Evolutionary conservation across 495 filamentous ascomycete species (phyloP).

Genomic region (Halenospora varia): DNA sequence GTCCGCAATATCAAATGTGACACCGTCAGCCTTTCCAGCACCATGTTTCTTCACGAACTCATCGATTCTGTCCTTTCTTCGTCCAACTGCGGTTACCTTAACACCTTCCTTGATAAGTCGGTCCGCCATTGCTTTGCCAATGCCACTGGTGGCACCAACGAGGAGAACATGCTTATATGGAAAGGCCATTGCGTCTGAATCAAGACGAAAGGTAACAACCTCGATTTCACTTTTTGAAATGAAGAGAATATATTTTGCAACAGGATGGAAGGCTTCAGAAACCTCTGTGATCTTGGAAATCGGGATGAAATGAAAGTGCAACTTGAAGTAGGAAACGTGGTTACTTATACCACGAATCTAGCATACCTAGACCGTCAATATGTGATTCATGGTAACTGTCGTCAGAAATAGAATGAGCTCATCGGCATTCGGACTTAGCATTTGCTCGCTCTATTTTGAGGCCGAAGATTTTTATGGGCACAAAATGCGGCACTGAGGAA

Average conservation of each 20-base stretch:
- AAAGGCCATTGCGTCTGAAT: conserved; percentile 15
- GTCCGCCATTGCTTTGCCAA: conserved; percentile 36
- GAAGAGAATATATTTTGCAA: too few relatives aligned
- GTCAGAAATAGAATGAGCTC: too few relatives aligned
- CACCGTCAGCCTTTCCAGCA: conserved; percentile 31
- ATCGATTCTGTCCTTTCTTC: conserved; percentile 53
- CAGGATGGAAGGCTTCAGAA: too few relatives aligned
- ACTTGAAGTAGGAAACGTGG: too few relatives aligned
- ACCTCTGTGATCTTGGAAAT: too few relatives aligned
- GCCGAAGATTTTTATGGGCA: too few relatives aligned
- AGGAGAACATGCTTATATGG: conserved; percentile 32
- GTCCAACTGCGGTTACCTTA: conserved; percentile 48
- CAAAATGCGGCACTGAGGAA: too few relatives aligned
- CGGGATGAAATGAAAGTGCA: too few relatives aligned
- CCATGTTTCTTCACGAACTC: conserved; percentile 49
- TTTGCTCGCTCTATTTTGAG: background rate
- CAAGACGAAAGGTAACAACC: too few relatives aligned
- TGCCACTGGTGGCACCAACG: conserved; percentile 44
- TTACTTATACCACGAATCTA: too few relatives aligned
- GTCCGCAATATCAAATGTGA: conserved; percentile 54
- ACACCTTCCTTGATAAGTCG: conserved; percentile 11
- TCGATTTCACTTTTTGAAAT: background rate
- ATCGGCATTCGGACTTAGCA: background rate
- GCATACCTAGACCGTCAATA: too few relatives aligned
- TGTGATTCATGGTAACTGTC: too few relatives aligned